These are phyloP conservation scores for Cordyceps sp. DNA, from an alignment of 2,329 filamentous ascomycete species.

Conservation along the genomic window DNA sequence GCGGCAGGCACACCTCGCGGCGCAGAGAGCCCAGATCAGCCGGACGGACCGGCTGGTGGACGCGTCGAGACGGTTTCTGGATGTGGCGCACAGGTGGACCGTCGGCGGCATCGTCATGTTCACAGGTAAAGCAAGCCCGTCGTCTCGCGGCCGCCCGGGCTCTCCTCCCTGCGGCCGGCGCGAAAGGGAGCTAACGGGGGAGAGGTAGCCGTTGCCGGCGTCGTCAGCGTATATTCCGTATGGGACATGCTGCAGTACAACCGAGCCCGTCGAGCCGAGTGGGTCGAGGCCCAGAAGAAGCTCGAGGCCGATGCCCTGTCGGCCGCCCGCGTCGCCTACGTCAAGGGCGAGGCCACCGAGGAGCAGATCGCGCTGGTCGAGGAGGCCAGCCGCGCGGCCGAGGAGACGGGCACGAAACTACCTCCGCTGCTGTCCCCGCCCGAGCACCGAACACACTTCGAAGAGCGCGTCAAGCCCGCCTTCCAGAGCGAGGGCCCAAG, in stretches of 20 bases:
- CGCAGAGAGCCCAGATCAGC: slow-evolving; percentile 40
- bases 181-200: background rate
- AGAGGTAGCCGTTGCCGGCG: slow-evolving; percentile 30
- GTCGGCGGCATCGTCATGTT: slow-evolving; percentile 37
- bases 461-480: slow-evolving; percentile 16
- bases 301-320: slow-evolving; percentile 37
- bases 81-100: slow-evolving; percentile 38
- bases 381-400: slow-evolving; percentile 33
- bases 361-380: slow-evolving; percentile 41
- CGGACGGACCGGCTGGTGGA: slow-evolving; percentile 32
- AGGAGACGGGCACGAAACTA: slow-evolving; percentile 26
- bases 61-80: slow-evolving; percentile 30
- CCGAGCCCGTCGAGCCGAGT: slow-evolving; percentile 41
- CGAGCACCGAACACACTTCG: slow-evolving; percentile 18
- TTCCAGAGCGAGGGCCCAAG: slow-evolving; percentile 8
- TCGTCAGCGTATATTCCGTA: slow-evolving; percentile 41
- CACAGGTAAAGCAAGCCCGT: slow-evolving; percentile 25
- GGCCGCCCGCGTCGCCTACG: slow-evolving; percentile 41
- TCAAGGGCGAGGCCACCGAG: slow-evolving; percentile 37
- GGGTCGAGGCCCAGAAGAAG: slow-evolving; percentile 35
- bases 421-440: slow-evolving; percentile 33
- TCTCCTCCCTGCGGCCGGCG: background rate
- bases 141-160: background rate
- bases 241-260: slow-evolving; percentile 46
- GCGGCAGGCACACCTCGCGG: slow-evolving; percentile 50